Base-by-base conservation (phyloP, 768 basidiomycete species). In the Russula sp. region DNA sequence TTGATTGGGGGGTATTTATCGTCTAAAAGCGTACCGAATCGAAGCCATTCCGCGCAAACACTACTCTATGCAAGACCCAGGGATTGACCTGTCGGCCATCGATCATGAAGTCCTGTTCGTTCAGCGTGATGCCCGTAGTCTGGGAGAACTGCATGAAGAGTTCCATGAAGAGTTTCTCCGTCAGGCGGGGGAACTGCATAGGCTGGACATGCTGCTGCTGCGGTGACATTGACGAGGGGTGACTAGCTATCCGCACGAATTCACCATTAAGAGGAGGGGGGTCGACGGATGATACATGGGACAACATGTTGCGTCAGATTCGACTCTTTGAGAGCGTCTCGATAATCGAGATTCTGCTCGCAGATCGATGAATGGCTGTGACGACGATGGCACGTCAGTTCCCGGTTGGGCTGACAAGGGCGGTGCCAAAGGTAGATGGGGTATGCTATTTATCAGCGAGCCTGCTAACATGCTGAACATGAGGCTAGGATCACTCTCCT, bases 81-180 rank as follows among this genome's bases (percentile, higher is more conserved):
- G 58, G 57, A 11, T 50, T 59, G 9, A 63, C n/a, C 7, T 11
- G 45, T 18, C 45, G 57, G 0, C 41, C 35, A 0, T 63, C 57
- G 22, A 59, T 54, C 39, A 36, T 11, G 25, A 63, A 59, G 34
- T 59, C 61, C 7, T 43, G 57, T 20, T 63, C 61, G 7, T 22
- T 63, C 14, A 50, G 38, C 52, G 47, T 59, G 11, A 59, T 14
- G 22, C 61, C 56, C 20, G 57, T 22, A 6, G 16, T 3, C 13
- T 42, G 32, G 9, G 52, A 47, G 51, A 63, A 59, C 34, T 43
- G 22, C 22, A 41, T 25, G 36, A 63, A 59, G 14, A 35, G 34
- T 0, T n/a, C 22, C 47, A 59, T 63, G 18, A 63, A 63, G 16
- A n/a, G n/a, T 18, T 59, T 46, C 45, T 63, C 61, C 1, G 46